Conservation (phyloP, 1,139 yeast genomes). For the Geotrichum reessii region DNA sequence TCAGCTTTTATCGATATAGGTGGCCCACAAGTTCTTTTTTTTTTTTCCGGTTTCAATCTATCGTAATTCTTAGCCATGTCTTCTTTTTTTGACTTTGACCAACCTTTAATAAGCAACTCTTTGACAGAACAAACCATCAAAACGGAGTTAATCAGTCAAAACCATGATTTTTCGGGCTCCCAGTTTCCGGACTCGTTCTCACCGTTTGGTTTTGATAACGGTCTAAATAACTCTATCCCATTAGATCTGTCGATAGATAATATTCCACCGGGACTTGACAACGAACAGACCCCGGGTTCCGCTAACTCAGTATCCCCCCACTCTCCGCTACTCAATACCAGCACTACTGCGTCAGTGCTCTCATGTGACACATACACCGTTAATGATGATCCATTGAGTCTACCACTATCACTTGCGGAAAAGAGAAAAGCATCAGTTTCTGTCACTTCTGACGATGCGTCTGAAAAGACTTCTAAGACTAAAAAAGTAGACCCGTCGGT, state of each 20-base stretch:
- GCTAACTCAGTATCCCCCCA: conserved; percentile 9
- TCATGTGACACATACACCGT: neutral
- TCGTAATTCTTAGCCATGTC: neutral
- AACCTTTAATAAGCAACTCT: neutral
- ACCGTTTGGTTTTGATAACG: neutral
- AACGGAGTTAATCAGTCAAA: neutral
- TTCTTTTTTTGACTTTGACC: conserved; percentile 7
- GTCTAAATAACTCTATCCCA: neutral
- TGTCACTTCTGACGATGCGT: neutral
- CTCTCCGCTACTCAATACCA: neutral
- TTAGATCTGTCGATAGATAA: neutral
- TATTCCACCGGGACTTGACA: conserved; percentile 1
- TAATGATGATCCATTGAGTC: neutral
- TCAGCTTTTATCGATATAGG: neutral
- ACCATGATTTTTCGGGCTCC: neutral
- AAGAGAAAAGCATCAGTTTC: conserved; percentile 16
- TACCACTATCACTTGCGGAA: conserved; percentile 1
- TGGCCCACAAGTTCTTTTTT: neutral
- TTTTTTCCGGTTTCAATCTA: neutral
- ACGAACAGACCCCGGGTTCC: conserved; percentile 8
- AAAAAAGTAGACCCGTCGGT: conserved; percentile 27
- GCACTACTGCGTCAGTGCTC: neutral
- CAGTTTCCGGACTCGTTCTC: neutral
- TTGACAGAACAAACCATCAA: neutral
- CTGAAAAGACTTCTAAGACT: neutral